Evolutionary conservation across 352 stramenopile genomes (phyloP), one percentile per base, ranked within the genome.

Genomic region (Aphanomyces cochlioides): DNA sequence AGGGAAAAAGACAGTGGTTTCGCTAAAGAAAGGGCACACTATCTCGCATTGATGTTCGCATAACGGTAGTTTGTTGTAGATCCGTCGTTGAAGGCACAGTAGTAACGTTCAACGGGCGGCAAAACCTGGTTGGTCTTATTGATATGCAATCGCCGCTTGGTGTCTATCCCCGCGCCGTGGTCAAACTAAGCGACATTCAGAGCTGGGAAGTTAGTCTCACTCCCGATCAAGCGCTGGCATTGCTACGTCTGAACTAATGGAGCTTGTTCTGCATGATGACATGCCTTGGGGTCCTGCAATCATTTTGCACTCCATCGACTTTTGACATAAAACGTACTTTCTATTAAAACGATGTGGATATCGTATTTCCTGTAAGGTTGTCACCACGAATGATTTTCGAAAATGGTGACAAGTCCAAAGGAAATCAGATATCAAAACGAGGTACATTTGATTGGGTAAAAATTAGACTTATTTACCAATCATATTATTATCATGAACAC

Each of bases 101-200:
- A 2, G 64, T 45, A 10, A 28, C 13, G 15, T n/a, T 70, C 13
- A 94, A 92, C 54, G 82, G 73, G n/a, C 77, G 77, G 3, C 86
- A 93, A 64, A 87, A 77, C 47, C 78, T 93, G 38, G 85, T 92
- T 34, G 86, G 73, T 1, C 78, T 75, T 39, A 75, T 72, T 17
- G 78, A 85, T 59, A 76, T 94, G 10, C 61, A 73, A 7, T 92
- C 84, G 41, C 84, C 86, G 17, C 72, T 94, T 6, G 86, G 86
- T 2, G 82, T 72, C 19, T 93, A 92, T 65, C 73, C 73, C 37
- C 78, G 81, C 63, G 84, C 83, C 0, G 77, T 92, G 6, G 47
- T 93, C 43, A 80, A 83, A 47, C 76, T 81, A 17, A 64, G 75
- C 19, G 84, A 92, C 47, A 57, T 92, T 7, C 74, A 78, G 2